Base-by-base conservation (phyloP, 2,329 filamentous ascomycete species). In the Penicillium sp. region DNA sequence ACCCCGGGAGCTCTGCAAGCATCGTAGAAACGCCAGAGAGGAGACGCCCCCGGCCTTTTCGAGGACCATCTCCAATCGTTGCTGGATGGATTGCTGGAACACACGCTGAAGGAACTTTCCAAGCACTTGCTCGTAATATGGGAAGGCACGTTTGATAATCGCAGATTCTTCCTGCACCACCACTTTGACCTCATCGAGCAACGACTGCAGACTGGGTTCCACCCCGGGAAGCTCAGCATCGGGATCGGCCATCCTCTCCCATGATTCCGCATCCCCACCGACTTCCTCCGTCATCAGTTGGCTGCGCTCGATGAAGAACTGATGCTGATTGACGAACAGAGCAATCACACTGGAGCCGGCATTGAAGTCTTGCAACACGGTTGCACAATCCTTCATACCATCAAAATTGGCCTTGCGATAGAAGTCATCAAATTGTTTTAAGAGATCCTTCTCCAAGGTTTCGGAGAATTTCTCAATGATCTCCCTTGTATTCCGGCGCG, bases 61-160 rank as follows among this genome's bases (percentile, higher is more conserved):
- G 48, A 99, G 80, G 3, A 99, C 93, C 86, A 96, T 90, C 72
- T 99, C 95, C 10, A 99, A 82, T 14, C 93, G 86, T 73, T 98
- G 93, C 75, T 99, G 96, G 60, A 99, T 93, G 1, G 93, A 98
- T 75, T 99, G 95, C 71, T 99, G 95, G 70, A 99, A 99, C 11
- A 99, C 89, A 63, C 95, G 85, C 75, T 99, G 95, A 51, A 99
- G 83, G 68, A 99, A 99, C 67, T 93, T 93, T 62, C 88, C 88
- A 50, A 99, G 79, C 1, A 99, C 95, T 58, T 93, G 93, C 67
- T 99, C 95, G 66, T 96, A 93, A 73, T 93, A 97, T 0, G 95
- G 95, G 70, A 99, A 99, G 0, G 95, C 93, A 51, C 92, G 86
- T 74, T 95, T 96, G 73, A 99, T 98, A 73, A 97, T 96, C 64